These are phyloP conservation scores for Aspergillus heteromorphus DNA, from an alignment of 495 filamentous ascomycete species.

Conservation along the genomic window DNA sequence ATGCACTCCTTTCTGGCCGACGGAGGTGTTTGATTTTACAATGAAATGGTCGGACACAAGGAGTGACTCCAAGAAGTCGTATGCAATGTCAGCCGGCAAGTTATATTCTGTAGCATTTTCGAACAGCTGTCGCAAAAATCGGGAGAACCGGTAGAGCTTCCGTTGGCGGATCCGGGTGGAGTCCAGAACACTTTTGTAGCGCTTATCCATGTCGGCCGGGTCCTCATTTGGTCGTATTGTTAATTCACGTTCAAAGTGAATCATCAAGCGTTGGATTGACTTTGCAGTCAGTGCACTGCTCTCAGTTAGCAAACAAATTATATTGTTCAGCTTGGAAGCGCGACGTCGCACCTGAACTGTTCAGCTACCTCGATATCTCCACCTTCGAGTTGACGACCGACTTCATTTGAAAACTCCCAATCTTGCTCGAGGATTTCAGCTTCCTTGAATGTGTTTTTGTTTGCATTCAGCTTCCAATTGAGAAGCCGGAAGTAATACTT, in stretches of 20 bases:
- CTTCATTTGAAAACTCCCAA: slow-evolving; percentile 92
- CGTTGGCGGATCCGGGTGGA: slow-evolving; percentile 92
- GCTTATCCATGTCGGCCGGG: slow-evolving; percentile 84
- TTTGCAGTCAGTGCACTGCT: slow-evolving; percentile 80
- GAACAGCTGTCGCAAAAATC: slow-evolving; percentile 84
- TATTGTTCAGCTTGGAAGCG: not conserved
- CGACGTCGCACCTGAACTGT: slow-evolving; percentile 69
- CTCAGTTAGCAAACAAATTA: slow-evolving; percentile 13
- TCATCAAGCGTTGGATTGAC: slow-evolving; percentile 77
- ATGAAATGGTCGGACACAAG: slow-evolving; percentile 83
- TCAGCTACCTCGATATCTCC: slow-evolving; percentile 98
- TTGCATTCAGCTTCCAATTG: slow-evolving; percentile 93
- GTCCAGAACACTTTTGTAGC: slow-evolving; percentile 91
- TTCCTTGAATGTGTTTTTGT: slow-evolving; percentile 99
- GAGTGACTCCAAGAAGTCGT: slow-evolving; percentile 74
- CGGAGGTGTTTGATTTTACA: slow-evolving; percentile 50
- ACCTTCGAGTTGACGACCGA: slow-evolving; percentile 79
- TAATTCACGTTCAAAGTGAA: slow-evolving; percentile 87
- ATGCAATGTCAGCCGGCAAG: slow-evolving; percentile 57
- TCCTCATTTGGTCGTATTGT: slow-evolving; percentile 76
- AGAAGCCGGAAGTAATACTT: slow-evolving; percentile 97
- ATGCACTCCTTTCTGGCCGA: slow-evolving; percentile 66
- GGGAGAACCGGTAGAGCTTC: slow-evolving; percentile 78
- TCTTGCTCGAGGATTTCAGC: slow-evolving; percentile 96
- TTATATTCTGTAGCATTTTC: slow-evolving; percentile 96